Evolutionary conservation across 805 yeast species (phyloP).

Genomic region (Candida loeiensis): DNA sequence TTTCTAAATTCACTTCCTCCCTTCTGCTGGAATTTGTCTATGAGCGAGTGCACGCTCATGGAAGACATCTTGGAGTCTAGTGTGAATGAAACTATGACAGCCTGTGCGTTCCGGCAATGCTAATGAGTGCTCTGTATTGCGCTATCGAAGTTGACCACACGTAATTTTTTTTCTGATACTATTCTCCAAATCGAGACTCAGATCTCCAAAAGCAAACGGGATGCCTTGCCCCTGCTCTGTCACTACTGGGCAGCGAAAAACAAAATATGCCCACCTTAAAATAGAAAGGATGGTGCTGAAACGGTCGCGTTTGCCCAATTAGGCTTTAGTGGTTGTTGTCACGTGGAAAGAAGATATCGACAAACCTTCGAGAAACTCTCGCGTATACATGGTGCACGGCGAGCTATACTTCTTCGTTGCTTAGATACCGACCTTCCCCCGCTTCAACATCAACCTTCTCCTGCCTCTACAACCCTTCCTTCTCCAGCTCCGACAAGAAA

Average conservation of each 20-base stretch:
- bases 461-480: too few relatives aligned
- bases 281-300: neutral
- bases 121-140: neutral
- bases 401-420: too few relatives aligned
- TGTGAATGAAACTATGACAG: neutral
- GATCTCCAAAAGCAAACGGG: slow-evolving; percentile 3
- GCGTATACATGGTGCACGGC: neutral
- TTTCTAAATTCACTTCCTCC: neutral
- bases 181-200: neutral
- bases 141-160: neutral
- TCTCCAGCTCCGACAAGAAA: too few relatives aligned
- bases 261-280: neutral
- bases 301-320: neutral
- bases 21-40: slow-evolving; percentile 25
- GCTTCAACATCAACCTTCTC: too few relatives aligned
- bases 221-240: slow-evolving; percentile 2
- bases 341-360: too few relatives aligned
- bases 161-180: slow-evolving; percentile 1
- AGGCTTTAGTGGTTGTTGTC: too few relatives aligned
- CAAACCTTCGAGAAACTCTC: too few relatives aligned
- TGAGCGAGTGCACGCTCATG: slow-evolving; percentile 42
- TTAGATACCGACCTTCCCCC: too few relatives aligned
- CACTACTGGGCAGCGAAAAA: neutral
- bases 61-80: slow-evolving; percentile 12
- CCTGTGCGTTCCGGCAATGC: neutral